Conservation (phyloP, 2,329 filamentous ascomycete species). For the Fusarium nanum region DNA sequence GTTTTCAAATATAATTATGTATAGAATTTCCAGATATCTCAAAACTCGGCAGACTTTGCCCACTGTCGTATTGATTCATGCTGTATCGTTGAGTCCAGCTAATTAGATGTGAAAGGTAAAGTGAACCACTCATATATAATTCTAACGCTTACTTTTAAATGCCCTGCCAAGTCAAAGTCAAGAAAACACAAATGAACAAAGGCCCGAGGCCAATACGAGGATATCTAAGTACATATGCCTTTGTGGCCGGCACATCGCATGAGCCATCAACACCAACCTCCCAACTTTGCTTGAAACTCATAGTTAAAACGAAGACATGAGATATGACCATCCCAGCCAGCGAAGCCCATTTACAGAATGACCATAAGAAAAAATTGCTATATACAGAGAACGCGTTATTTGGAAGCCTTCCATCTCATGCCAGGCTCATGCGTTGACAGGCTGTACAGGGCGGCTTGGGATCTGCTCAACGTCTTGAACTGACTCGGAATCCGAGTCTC, state of each 20-base stretch:
- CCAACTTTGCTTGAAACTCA: constrained; percentile 6
- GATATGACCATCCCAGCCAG: constrained; percentile 17
- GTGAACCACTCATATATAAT: constrained; percentile 28
- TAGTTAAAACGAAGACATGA: constrained; percentile 26
- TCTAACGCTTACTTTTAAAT: constrained; percentile 44
- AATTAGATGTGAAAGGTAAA: neutral
- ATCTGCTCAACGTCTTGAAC: constrained; percentile 46
- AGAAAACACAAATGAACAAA: constrained; percentile 36
- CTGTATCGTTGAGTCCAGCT: neutral
- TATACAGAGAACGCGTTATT: constrained; percentile 40
- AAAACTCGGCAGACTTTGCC: neutral
- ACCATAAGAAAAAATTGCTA: constrained; percentile 39
- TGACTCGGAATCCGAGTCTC: constrained; percentile 48
- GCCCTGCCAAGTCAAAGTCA: constrained; percentile 28
- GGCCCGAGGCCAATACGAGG: constrained; percentile 30
- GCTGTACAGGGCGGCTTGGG: constrained; percentile 48
- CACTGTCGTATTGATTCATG: neutral
- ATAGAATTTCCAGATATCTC: neutral
- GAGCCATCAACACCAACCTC: constrained; percentile 11
- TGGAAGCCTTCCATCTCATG: constrained; percentile 19
- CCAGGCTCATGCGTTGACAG: constrained; percentile 49
- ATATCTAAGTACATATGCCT: constrained; percentile 44
- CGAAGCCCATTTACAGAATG: constrained; percentile 18
- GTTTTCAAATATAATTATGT: neutral
- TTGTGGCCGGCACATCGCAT: constrained; percentile 25